Conservation (phyloP, 495 filamentous ascomycete genomes). For the Xylaria bambusicola region DNA sequence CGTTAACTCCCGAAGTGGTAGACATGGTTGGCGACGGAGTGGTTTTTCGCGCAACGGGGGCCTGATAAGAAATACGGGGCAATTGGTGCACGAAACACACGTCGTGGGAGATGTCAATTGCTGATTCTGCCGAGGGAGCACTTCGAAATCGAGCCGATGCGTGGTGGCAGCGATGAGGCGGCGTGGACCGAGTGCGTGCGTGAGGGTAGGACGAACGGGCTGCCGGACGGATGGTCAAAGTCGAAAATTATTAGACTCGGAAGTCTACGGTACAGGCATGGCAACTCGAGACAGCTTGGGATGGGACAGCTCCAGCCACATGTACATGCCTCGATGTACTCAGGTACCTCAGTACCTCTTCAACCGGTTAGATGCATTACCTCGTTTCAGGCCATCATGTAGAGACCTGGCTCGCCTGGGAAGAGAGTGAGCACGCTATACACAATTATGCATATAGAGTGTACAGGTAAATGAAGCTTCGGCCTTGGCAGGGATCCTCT, state of each 20-base stretch:
- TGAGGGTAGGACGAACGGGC: constrained; percentile 5
- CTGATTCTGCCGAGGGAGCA: not conserved
- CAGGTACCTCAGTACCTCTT: too few relatives aligned
- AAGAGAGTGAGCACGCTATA: too few relatives aligned
- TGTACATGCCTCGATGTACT: not conserved
- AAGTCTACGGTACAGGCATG: constrained; percentile 2
- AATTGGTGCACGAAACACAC: not conserved
- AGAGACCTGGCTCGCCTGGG: too few relatives aligned
- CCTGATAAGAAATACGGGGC: constrained; percentile 21
- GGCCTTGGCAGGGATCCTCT: constrained; percentile 12
- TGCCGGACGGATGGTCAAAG: constrained; percentile 9
- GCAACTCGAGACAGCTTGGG: not conserved
- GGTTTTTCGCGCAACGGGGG: constrained; percentile 27
- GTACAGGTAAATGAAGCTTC: not conserved
- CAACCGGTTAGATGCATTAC: too few relatives aligned
- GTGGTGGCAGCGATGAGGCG: not conserved
- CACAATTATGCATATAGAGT: too few relatives aligned
- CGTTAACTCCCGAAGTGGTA: constrained; percentile 60
- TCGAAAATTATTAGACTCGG: constrained; percentile 20
- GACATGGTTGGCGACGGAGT: constrained; percentile 44
- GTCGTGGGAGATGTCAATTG: not conserved
- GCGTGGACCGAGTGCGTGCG: constrained; percentile 10
- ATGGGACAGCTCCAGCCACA: constrained; percentile 9
- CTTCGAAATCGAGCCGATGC: not conserved
- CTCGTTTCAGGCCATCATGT: too few relatives aligned